Conservation (phyloP, 371 early-diverging fungal genomes). For the Apophysomyces variabilis region DNA sequence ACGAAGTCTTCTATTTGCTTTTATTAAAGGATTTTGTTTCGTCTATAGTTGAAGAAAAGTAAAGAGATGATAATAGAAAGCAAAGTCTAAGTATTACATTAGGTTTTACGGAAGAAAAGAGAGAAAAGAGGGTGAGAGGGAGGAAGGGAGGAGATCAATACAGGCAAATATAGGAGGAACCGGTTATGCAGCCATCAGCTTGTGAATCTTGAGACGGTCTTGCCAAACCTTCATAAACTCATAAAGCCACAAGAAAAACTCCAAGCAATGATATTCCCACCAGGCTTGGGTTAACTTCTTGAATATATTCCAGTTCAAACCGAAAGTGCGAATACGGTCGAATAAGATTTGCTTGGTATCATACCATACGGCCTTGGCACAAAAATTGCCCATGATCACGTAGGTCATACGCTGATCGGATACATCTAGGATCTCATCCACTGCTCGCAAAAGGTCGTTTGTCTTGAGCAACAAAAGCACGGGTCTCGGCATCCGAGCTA, state of each 20-base stretch:
- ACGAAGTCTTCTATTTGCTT: no score
- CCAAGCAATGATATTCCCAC: conserved; percentile 49
- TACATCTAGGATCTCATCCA: conserved; percentile 55
- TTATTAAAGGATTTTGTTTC: no score
- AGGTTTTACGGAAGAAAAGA: no score
- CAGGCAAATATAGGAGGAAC: neutral
- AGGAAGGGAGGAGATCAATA: neutral
- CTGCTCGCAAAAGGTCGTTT: conserved; percentile 80
- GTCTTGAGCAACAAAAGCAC: conserved; percentile 89
- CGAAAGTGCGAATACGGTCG: conserved; percentile 38
- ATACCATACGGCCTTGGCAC: conserved; percentile 59
- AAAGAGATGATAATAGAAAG: no score
- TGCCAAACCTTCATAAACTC: neutral
- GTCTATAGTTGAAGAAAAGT: no score
- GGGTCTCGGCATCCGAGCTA: conserved; percentile 81
- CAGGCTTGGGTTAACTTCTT: conserved; percentile 38
- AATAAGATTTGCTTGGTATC: conserved; percentile 37
- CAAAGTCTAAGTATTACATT: no score
- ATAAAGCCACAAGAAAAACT: conserved; percentile 43
- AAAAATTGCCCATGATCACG: conserved; percentile 61
- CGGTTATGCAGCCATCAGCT: neutral
- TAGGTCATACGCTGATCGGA: conserved; percentile 53
- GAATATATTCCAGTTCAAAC: conserved; percentile 32
- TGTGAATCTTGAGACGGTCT: neutral
- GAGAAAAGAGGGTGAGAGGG: neutral